A percentile compares a stretch with the other conserved stretches of the same genome.
Conservation (phyloP, 2,329 filamentous ascomycete genomes). For the Microsporum canis region DNA sequence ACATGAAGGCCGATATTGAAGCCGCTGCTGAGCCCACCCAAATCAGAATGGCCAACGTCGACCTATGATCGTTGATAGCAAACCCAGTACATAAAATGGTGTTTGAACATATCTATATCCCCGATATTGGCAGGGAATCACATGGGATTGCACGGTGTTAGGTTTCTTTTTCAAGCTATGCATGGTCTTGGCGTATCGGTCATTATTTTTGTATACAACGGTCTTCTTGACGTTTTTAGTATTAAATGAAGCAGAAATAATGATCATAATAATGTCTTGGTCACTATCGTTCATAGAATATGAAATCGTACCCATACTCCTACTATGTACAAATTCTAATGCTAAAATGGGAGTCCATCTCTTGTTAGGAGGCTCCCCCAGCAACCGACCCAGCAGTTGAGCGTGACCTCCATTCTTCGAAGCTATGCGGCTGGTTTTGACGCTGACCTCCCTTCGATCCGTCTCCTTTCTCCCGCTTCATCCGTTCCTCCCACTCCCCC, state of each 20-base stretch:
- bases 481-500: slow-evolving; percentile 38
- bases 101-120: background rate
- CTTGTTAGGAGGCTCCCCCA: slow-evolving; percentile 11
- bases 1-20: background rate
- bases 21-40: background rate
- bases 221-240: too few relatives aligned
- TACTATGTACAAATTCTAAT: background rate
- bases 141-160: background rate
- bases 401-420: slow-evolving; percentile 36
- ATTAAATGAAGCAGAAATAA: background rate
- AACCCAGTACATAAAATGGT: background rate
- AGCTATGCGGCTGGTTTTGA: slow-evolving; percentile 24
- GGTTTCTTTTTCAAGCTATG: background rate
- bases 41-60: background rate
- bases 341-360: background rate
- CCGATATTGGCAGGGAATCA: background rate
- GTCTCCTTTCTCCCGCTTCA: slow-evolving; percentile 24
- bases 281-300: background rate
- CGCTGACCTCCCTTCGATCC: slow-evolving; percentile 11
- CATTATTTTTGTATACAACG: too few relatives aligned
- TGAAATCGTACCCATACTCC: background rate
- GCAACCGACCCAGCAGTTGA: slow-evolving; percentile 23
- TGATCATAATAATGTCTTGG: background rate
- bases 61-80: background rate
- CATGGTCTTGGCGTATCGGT: too few relatives aligned